Evolutionary conservation across 306 rosid species (phyloP).

Genomic region (Rosa lucieae): DNA sequence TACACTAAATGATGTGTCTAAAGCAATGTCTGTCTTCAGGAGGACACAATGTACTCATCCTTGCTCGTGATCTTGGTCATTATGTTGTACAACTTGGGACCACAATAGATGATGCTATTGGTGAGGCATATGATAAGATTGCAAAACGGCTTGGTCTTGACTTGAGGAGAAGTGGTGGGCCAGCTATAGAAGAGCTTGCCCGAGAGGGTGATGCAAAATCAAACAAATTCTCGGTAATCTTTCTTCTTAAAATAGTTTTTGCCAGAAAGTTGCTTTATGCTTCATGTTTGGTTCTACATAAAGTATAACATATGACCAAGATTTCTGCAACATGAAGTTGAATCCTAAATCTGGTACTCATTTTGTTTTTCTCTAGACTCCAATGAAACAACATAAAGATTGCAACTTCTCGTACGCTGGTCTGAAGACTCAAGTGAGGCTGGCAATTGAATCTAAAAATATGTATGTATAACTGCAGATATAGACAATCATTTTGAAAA

Average conservation of each 20-base stretch:
- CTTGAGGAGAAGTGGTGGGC: slow-evolving; percentile 95
- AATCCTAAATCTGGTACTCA: slow-evolving; percentile 29
- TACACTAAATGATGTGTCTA: neutral
- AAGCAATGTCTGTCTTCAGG: slow-evolving; percentile 40
- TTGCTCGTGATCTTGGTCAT: slow-evolving; percentile 86
- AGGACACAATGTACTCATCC: slow-evolving; percentile 86
- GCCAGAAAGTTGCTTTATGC: neutral
- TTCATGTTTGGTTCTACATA: neutral
- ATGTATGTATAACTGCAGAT: slow-evolving; percentile 51
- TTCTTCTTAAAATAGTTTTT: slow-evolving; percentile 13
- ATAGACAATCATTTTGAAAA: neutral
- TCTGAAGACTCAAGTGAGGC: slow-evolving; percentile 95
- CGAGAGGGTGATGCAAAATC: slow-evolving; percentile 75
- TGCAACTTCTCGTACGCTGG: slow-evolving; percentile 98
- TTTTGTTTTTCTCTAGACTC: slow-evolving; percentile 47
- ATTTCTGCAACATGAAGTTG: slow-evolving; percentile 16
- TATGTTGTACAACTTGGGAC: slow-evolving; percentile 88
- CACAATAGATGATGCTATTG: slow-evolving; percentile 94
- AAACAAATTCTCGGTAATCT: slow-evolving; percentile 71
- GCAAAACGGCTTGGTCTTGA: slow-evolving; percentile 99
- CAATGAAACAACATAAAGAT: slow-evolving; percentile 98
- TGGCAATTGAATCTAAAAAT: slow-evolving; percentile 76
- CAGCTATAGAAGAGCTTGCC: slow-evolving; percentile 94
- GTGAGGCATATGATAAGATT: slow-evolving; percentile 96
- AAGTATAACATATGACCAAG: neutral